Conservation (phyloP, 2,329 filamentous ascomycete genomes). For the Fusarium sororula region DNA sequence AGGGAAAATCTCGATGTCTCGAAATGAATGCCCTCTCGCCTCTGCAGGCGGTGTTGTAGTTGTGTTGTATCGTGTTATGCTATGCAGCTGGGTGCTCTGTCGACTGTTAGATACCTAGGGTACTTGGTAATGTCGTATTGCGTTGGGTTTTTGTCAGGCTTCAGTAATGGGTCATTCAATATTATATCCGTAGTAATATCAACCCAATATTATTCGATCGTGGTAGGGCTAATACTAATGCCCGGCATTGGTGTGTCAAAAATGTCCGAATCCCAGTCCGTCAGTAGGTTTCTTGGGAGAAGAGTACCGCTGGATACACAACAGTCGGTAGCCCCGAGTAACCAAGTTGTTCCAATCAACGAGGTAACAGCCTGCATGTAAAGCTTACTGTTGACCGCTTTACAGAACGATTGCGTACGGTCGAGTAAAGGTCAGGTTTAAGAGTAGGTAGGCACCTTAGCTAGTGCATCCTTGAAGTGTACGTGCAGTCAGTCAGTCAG, state of each 20-base stretch:
- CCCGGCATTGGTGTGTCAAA: slow-evolving; percentile 20
- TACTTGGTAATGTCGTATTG: slow-evolving; percentile 10
- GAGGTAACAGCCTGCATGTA: slow-evolving; percentile 15
- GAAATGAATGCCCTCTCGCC: slow-evolving; percentile 14
- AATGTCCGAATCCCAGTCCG: slow-evolving; percentile 29
- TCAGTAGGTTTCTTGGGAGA: background rate
- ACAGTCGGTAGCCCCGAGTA: slow-evolving; percentile 28
- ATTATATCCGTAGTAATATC: background rate
- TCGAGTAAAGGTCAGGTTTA: slow-evolving; percentile 17
- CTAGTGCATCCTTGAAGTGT: background rate
- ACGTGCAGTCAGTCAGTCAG: background rate
- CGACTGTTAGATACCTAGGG: background rate
- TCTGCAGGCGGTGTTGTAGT: slow-evolving; percentile 1
- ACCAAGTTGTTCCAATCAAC: slow-evolving; percentile 27
- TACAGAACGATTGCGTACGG: background rate
- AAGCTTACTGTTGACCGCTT: slow-evolving; percentile 25
- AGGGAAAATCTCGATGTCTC: slow-evolving; percentile 20
- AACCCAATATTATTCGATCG: slow-evolving; percentile 19
- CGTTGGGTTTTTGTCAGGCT: slow-evolving; percentile 31
- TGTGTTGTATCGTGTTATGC: slow-evolving; percentile 26
- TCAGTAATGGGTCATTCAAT: slow-evolving; percentile 17
- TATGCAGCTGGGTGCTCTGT: background rate
- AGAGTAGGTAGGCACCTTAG: background rate
- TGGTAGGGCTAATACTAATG: slow-evolving; percentile 23
- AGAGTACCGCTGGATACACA: slow-evolving; percentile 24